Base-by-base conservation (phyloP, 495 filamentous ascomycete species). In the Hypoxylon crocopeplum region DNA sequence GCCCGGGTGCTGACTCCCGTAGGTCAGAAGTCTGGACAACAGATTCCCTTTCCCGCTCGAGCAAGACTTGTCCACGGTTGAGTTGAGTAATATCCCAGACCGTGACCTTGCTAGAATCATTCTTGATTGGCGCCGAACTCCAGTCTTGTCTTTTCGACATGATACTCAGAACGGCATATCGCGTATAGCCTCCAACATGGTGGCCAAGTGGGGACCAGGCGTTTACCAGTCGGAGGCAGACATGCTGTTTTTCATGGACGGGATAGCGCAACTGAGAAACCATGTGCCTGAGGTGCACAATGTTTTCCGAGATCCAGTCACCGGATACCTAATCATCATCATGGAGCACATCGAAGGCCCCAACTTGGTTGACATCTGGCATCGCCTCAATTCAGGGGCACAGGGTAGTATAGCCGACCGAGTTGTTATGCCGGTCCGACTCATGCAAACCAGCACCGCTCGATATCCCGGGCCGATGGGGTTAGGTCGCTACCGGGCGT, bases 291-390 rank as follows among this genome's bases (percentile, higher is more conserved):
- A 13, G 13, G 32, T 53, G 24, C 50, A 34, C 1, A 50, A 13
- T 32, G 7, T 39, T 22, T 17, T 62, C 8, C 56, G 48, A 19
- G 56, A 59, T 11, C 15, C 12, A 13, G 8, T 29, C 27, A 49
- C 48, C 2, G 27, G 27, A 12, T 12, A 36, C 15, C 6, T 33
- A 3, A 16, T 54, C 36, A 42, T 60, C 33, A 49, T 60, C 16
- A 60, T 60, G 57, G 49, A 60, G 15, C 51, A 54, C 37, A 42
- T 54, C 17, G 6, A 37, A 0, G 49, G 57, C 4, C 1, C 3
- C 2, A 42, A 42, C 16, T 42, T 60, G 16, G 34, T 34, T 13
- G 52, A 37, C 11, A 24, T 37, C 16, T 60, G 48, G 49, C 11
- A 13, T 30, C 15, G 5, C 16, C 34, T 37, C 42, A 32, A 1